A percentile compares a stretch with the other conserved stretches of the same genome.
phyloP scores from a whole-genome alignment of 2,329 filamentous ascomycete genomes.

The Colletotrichum viniferum region DNA sequence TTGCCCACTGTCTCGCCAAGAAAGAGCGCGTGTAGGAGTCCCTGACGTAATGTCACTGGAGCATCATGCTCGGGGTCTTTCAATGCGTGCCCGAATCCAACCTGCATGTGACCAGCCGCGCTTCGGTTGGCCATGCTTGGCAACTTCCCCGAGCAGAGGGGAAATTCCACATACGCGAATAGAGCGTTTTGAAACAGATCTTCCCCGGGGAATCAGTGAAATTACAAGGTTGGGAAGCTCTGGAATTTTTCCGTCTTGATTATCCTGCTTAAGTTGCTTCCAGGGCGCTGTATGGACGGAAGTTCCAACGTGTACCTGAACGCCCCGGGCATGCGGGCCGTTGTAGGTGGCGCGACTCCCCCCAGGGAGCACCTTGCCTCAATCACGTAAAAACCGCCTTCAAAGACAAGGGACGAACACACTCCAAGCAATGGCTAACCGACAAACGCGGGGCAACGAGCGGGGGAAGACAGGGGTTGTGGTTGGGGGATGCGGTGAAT shows the following conservation, averaged over 20 bases:
- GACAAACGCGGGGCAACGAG: conserved; percentile 9
- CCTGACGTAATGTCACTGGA: neutral
- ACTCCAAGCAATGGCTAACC: neutral
- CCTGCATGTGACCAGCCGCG: neutral
- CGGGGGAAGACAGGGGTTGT: neutral
- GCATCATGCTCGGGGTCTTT: neutral
- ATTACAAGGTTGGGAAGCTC: neutral
- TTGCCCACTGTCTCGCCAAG: neutral
- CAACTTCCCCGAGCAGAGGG: neutral
- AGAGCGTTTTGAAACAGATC: neutral
- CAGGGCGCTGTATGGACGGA: conserved; percentile 1
- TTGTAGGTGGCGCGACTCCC: neutral
- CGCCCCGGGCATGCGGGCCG: neutral
- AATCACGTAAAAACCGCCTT: neutral
- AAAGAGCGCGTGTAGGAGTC: neutral
- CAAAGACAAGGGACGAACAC: neutral
- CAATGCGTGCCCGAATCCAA: neutral
- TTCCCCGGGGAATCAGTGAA: fast-evolving
- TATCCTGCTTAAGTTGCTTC: neutral
- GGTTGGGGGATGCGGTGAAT: neutral
- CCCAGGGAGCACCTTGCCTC: neutral
- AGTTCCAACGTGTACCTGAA: neutral
- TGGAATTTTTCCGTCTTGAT: neutral
- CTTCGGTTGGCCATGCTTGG: neutral
- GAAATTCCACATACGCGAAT: neutral